A percentile compares a stretch with the other conserved stretches of the same genome.
Conservation (phyloP, 2,329 filamentous ascomycete species). For the Tolypocladium ovalisporum region DNA sequence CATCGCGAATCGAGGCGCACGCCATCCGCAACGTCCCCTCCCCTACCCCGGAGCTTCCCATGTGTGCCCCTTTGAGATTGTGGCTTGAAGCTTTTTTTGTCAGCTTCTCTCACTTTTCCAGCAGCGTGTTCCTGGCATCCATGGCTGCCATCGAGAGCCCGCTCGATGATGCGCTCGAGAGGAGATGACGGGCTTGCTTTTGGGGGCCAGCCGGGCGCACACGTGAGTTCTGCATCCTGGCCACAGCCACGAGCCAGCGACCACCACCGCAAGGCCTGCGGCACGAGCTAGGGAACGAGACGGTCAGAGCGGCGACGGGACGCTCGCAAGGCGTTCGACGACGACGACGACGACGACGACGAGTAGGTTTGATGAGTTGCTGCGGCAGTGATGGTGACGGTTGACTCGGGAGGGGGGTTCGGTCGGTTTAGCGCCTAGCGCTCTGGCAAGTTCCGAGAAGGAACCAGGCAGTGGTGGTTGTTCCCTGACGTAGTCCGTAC, state of each 20-base stretch:
- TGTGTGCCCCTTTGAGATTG: too few relatives aligned
- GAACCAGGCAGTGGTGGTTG: neutral
- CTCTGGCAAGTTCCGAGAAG: neutral
- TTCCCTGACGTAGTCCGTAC: too few relatives aligned
- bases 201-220: neutral
- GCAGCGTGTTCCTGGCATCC: neutral
- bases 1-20: neutral
- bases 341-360: too few relatives aligned
- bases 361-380: neutral
- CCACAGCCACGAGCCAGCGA: neutral
- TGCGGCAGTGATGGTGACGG: neutral
- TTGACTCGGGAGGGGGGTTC: neutral
- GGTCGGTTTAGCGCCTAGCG: neutral
- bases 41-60: neutral
- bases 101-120: neutral
- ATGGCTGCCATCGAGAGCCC: neutral
- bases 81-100: too few relatives aligned
- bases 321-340: neutral
- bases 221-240: neutral
- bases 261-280: neutral
- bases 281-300: neutral
- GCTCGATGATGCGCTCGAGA: neutral
- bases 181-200: neutral
- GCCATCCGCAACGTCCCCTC: neutral
- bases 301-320: neutral